These are phyloP conservation scores for Beauveria varroae DNA, from an alignment of 2,329 filamentous ascomycete genomes.

Conservation along the genomic window DNA sequence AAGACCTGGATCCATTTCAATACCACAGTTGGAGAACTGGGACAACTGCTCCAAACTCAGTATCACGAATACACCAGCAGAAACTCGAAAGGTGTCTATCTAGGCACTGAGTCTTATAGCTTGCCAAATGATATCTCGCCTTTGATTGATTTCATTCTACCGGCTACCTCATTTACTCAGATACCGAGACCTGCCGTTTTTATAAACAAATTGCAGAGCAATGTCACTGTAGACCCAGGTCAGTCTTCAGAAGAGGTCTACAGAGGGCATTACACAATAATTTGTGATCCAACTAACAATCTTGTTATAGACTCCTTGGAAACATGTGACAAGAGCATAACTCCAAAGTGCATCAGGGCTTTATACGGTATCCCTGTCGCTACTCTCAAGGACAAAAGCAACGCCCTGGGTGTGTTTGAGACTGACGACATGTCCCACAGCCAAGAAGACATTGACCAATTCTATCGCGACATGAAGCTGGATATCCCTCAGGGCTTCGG, in stretches of 20 bases:
- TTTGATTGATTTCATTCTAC: constrained; percentile 33
- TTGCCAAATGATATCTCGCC: constrained; percentile 19
- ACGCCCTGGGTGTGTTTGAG: constrained; percentile 35
- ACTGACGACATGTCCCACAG: constrained; percentile 31
- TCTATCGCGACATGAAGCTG: constrained; percentile 11
- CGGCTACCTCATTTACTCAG: constrained; percentile 1
- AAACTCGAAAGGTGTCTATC: no score
- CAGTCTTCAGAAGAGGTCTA: no score
- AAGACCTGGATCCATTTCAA: constrained; percentile 30
- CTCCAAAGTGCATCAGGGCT: constrained; percentile 44
- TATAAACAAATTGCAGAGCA: no score
- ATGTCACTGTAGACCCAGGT: no score
- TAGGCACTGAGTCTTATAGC: no score
- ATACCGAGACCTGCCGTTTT: neutral
- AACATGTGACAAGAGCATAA: constrained; percentile 44
- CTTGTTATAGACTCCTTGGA: neutral
- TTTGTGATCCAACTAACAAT: no score
- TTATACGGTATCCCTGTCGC: constrained; percentile 31
- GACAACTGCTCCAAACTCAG: neutral
- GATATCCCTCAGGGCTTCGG: no score
- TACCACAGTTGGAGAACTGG: constrained; percentile 22
- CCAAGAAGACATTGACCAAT: constrained; percentile 31
- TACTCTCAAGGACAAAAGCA: constrained; percentile 15
- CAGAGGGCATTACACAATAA: no score
- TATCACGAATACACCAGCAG: no score